These are phyloP conservation scores for Verticillium nonalfalfae DNA, from an alignment of 2,329 filamentous ascomycete genomes.

Conservation along the genomic window DNA sequence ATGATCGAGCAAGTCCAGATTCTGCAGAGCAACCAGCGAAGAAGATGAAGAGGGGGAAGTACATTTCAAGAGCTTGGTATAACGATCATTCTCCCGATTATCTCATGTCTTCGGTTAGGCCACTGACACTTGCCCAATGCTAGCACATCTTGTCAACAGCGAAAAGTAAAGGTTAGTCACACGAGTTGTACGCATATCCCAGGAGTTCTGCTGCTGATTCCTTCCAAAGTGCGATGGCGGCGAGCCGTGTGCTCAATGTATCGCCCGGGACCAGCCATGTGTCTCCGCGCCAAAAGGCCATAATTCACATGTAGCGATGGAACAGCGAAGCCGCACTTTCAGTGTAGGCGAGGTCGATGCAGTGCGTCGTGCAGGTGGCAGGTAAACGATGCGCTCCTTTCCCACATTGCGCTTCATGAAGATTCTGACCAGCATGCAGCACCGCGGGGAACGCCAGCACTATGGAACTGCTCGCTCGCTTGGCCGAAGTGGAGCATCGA, in stretches of 20 bases:
- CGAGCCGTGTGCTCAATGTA: constrained; percentile 7
- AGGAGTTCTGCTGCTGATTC: neutral
- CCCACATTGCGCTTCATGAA: neutral
- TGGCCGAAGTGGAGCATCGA: constrained; percentile 6
- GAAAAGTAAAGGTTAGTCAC: constrained; percentile 8
- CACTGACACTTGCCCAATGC: neutral
- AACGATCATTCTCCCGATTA: neutral
- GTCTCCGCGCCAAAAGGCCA: constrained; percentile 1
- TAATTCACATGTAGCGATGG: neutral
- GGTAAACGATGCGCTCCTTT: neutral
- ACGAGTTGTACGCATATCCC: neutral
- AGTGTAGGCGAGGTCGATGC: neutral
- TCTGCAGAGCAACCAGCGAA: constrained; percentile 3
- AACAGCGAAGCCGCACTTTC: neutral
- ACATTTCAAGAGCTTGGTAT: constrained; percentile 9
- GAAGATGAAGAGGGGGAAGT: constrained; percentile 6
- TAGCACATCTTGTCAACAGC: constrained; percentile 7
- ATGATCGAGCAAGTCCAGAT: neutral
- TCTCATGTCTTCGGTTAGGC: neutral
- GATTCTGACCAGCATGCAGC: neutral
- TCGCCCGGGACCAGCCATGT: constrained; percentile 3
- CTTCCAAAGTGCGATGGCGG: constrained; percentile 6
- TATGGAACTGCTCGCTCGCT: neutral
- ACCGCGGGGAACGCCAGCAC: neutral
- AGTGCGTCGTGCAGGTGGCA: neutral